phyloP scores from a whole-genome alignment of 345 rosid genomes.

The Gossypium thurberi region DNA sequence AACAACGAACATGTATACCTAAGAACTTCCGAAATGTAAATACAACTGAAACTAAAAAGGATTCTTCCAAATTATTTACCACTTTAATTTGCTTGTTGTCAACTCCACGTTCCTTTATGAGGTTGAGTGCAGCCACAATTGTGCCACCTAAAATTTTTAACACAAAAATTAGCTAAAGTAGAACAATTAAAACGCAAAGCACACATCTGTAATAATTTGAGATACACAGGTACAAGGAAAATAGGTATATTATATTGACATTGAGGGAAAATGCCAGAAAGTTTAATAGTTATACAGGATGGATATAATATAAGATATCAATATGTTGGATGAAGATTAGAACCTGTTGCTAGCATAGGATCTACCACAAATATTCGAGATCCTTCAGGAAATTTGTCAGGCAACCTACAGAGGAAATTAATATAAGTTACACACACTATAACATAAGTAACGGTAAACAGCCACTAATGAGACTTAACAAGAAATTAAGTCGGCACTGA shows the following conservation, averaged over 20 bases:
- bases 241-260: not conserved
- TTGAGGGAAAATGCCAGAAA: not conserved
- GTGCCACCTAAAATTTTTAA: constrained; percentile 66
- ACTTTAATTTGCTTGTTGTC: constrained; percentile 79
- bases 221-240: not conserved
- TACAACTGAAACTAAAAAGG: not conserved
- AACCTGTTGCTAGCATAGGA: constrained; percentile 92
- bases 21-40: not conserved
- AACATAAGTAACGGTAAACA: not conserved
- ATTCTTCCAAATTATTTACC: constrained; percentile 35
- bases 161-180: constrained; percentile 1
- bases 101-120: constrained; percentile 65
- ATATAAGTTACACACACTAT: not conserved
- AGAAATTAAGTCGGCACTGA: not conserved
- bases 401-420: constrained; percentile 50
- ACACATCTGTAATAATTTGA: not conserved
- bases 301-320: not conserved
- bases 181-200: not conserved
- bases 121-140: constrained; percentile 67
- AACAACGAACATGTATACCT: not conserved
- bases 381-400: constrained; percentile 58
- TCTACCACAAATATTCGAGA: constrained; percentile 79
- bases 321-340: not conserved
- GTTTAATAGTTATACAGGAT: not conserved
- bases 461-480: not conserved